Evolutionary conservation across 805 yeast species (phyloP).

Genomic region (Brettanomyces bruxellensis): DNA sequence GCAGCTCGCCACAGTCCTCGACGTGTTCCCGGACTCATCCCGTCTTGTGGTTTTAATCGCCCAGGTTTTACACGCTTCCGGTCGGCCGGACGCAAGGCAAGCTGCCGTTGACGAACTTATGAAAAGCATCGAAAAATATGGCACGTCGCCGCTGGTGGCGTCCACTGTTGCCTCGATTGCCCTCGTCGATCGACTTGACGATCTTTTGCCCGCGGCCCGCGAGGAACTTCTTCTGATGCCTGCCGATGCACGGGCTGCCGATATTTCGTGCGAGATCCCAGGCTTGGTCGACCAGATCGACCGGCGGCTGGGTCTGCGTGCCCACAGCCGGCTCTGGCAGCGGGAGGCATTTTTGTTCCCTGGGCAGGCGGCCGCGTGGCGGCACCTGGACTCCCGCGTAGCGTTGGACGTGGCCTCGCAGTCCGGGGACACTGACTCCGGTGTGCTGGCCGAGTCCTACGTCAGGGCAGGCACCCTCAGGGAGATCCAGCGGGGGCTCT

Average conservation of each 20-base stretch:
- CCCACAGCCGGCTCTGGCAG: constrained; percentile 41
- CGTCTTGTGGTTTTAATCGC: constrained; percentile 66
- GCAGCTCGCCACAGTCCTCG: constrained; percentile 58
- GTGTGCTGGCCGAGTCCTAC: constrained; percentile 44
- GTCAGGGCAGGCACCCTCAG: constrained; percentile 37
- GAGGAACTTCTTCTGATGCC: constrained; percentile 54
- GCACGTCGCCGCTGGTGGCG: constrained; percentile 58
- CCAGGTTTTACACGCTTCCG: constrained; percentile 70
- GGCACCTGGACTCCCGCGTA: constrained; percentile 42
- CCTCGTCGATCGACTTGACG: constrained; percentile 49
- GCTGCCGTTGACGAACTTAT: constrained; percentile 83
- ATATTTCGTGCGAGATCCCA: constrained; percentile 48
- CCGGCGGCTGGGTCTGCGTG: constrained; percentile 24
- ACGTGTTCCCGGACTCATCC: constrained; percentile 45
- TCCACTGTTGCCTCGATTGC: constrained; percentile 75
- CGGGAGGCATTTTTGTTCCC: constrained; percentile 71
- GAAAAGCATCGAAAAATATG: constrained; percentile 50
- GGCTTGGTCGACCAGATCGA: constrained; percentile 45
- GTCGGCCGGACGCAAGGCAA: constrained; percentile 66
- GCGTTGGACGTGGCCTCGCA: constrained; percentile 51
- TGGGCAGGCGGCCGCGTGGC: constrained; percentile 61
- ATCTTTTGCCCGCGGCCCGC: constrained; percentile 49
- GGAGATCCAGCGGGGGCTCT: constrained; percentile 58
- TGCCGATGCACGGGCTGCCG: constrained; percentile 35
- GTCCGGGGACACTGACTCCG: constrained; percentile 41